Evolutionary conservation across 257 asterid genomes (phyloP).

Genomic region (Asclepias syriaca): DNA sequence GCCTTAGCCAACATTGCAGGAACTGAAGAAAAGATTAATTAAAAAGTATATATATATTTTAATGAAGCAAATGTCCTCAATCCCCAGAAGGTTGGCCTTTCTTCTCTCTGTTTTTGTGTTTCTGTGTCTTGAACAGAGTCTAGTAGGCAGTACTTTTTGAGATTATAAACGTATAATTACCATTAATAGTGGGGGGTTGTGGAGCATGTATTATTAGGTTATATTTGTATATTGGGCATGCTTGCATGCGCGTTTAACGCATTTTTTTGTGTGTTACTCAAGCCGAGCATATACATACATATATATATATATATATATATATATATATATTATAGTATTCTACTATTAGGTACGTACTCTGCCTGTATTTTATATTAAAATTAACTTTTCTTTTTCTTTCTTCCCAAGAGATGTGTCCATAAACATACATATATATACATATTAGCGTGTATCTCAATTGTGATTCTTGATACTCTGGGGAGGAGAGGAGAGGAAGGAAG

Average conservation of each 20-base stretch:
- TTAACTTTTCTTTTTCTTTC: not conserved
- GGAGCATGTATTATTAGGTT: slow-evolving; percentile 18
- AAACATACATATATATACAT: not conserved
- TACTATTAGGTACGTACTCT: not conserved
- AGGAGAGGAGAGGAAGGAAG: not conserved
- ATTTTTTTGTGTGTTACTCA: slow-evolving; percentile 27
- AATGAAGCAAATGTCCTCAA: slow-evolving; percentile 8
- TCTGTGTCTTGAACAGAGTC: slow-evolving; percentile 15
- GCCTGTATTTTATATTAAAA: not conserved
- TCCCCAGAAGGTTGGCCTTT: slow-evolving; percentile 33
- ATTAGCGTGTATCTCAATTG: too few species aligned
- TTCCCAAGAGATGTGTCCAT: not conserved
- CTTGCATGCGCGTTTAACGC: slow-evolving; percentile 38
- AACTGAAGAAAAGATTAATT: not conserved
- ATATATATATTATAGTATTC: too few species aligned
- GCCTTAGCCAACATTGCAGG: slow-evolving; percentile 16
- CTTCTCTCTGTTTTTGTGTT: not conserved
- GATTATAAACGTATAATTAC: slow-evolving; percentile 23
- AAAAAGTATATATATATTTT: too few species aligned
- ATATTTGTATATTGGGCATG: slow-evolving; percentile 22
- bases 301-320: too few species aligned
- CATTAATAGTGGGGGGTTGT: slow-evolving; percentile 9
- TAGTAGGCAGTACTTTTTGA: slow-evolving; percentile 14
- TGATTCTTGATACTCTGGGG: too few species aligned
- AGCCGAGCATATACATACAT: not conserved